Evolutionary conservation across 305 asterid species (phyloP).

Genomic region (Nicotiana rustica): DNA sequence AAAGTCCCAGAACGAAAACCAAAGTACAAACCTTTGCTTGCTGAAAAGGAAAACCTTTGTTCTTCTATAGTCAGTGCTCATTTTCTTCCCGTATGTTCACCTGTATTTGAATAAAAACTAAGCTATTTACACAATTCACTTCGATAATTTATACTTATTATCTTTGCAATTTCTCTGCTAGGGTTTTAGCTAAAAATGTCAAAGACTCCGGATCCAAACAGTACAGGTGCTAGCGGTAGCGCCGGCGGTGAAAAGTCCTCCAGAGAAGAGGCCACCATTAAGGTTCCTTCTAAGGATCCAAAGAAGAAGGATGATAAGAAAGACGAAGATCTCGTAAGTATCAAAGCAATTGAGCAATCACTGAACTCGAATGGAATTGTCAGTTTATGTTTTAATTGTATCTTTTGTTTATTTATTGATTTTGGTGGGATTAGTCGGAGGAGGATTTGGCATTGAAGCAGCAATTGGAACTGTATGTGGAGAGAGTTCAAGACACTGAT

Average conservation of each 20-base stretch:
- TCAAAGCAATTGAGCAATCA: not conserved
- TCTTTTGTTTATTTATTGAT: slow-evolving; percentile 16
- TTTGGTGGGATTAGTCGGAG: slow-evolving; percentile 69
- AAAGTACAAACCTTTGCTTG: slow-evolving; percentile 30
- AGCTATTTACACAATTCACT: not conserved
- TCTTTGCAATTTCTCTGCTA: slow-evolving; percentile 29
- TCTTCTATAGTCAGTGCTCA: not conserved
- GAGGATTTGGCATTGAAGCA: slow-evolving; percentile 97
- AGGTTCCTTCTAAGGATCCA: slow-evolving; percentile 72
- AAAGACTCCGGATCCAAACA: slow-evolving; percentile 76
- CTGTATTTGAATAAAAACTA: not conserved
- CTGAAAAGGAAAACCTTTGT: slow-evolving; percentile 31
- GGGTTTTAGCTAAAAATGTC: slow-evolving; percentile 45
- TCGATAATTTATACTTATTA: not conserved
- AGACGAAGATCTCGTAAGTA: slow-evolving; percentile 93
- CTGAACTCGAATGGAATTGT: not conserved
- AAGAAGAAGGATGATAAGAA: slow-evolving; percentile 91
- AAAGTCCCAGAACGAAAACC: not conserved
- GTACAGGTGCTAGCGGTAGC: slow-evolving; percentile 43
- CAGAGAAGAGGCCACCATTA: slow-evolving; percentile 59
- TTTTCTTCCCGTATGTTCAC: not conserved
- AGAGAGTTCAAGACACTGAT: slow-evolving; percentile 88
- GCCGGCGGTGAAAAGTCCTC: slow-evolving; percentile 51
- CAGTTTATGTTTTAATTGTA: not conserved
- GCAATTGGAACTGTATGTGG: slow-evolving; percentile 92